Evolutionary conservation across 176 grass and related monocot species (phyloP).

Genomic region (Pontederia crassipes): DNA sequence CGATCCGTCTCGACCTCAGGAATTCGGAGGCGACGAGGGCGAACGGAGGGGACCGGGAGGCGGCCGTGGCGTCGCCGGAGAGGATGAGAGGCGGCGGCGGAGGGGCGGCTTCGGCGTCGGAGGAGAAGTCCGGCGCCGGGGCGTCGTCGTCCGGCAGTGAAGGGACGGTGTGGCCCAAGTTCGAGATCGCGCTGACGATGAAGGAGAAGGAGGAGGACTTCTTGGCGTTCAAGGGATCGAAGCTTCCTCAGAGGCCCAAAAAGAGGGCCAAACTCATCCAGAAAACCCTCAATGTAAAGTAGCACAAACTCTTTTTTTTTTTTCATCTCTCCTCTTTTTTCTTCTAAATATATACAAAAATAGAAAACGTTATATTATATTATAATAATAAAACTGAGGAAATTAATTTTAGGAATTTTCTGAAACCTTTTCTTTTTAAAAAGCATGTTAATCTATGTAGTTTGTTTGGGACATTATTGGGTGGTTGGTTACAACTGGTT

Average conservation of each 20-base stretch:
- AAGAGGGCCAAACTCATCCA: slow-evolving; percentile 4
- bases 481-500: too few species aligned
- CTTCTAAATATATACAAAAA: too few species aligned
- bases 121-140: too few species aligned
- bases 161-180: slow-evolving; percentile 1
- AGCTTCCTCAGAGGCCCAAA: slow-evolving; percentile 6
- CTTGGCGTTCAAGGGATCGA: slow-evolving; percentile 15
- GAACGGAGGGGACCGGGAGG: neutral
- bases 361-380: too few species aligned
- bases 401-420: too few species aligned
- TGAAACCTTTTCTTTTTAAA: too few species aligned
- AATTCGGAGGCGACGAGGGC: neutral
- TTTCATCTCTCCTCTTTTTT: neutral
- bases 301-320: too few species aligned
- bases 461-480: too few species aligned
- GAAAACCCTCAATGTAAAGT: slow-evolving; percentile 2
- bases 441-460: too few species aligned
- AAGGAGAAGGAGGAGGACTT: slow-evolving; percentile 16
- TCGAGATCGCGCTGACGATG: neutral
- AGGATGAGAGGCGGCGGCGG: neutral
- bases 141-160: neutral
- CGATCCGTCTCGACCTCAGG: neutral
- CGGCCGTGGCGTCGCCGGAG: neutral
- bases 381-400: too few species aligned
- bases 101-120: neutral